Conservation (phyloP, 2,329 filamentous ascomycete genomes). For the Sporothrix variecibatus region DNA sequence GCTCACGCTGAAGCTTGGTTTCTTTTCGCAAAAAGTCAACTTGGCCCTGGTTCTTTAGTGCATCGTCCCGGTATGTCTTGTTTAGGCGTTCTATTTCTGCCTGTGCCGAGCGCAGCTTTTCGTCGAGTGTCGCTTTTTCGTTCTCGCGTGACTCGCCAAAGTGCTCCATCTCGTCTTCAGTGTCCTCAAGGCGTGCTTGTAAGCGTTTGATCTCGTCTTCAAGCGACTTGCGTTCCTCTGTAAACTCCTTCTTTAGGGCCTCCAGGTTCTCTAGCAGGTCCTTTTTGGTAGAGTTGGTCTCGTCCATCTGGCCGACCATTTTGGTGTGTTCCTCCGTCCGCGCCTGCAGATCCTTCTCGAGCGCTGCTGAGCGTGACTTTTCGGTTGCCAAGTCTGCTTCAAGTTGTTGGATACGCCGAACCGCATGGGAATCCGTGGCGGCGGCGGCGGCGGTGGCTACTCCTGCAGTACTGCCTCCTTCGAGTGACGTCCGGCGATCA, state of each 20-base stretch:
- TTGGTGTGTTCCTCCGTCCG: slow-evolving; percentile 60
- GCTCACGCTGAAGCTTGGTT: slow-evolving; percentile 59
- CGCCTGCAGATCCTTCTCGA: slow-evolving; percentile 70
- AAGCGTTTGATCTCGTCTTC: slow-evolving; percentile 77
- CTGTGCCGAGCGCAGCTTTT: slow-evolving; percentile 67
- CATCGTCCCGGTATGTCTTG: slow-evolving; percentile 59
- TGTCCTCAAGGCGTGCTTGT: slow-evolving; percentile 78
- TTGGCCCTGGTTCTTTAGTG: slow-evolving; percentile 61
- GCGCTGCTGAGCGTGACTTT: slow-evolving; percentile 63
- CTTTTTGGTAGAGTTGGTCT: slow-evolving; percentile 87
- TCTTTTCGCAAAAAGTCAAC: slow-evolving; percentile 65
- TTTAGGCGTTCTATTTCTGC: slow-evolving; percentile 67
- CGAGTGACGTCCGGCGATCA: slow-evolving; percentile 50
- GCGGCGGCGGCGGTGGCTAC: slow-evolving; percentile 1
- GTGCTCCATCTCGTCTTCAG: slow-evolving; percentile 88
- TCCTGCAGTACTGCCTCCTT: slow-evolving; percentile 39
- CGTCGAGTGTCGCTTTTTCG: slow-evolving; percentile 70
- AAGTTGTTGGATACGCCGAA: slow-evolving; percentile 60
- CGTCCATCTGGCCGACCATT: slow-evolving; percentile 71
- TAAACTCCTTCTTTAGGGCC: slow-evolving; percentile 83
- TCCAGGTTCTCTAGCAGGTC: slow-evolving; percentile 95
- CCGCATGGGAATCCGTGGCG: slow-evolving; percentile 42
- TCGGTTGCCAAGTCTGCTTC: slow-evolving; percentile 78
- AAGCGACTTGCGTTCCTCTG: slow-evolving; percentile 78
- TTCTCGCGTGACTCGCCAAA: slow-evolving; percentile 81